Percentiles rank a stretch among this genome's conserved stretches.
These are phyloP conservation scores for Gossypium gossypioides DNA, from an alignment of 441 rosid species.

Conservation along the genomic window DNA sequence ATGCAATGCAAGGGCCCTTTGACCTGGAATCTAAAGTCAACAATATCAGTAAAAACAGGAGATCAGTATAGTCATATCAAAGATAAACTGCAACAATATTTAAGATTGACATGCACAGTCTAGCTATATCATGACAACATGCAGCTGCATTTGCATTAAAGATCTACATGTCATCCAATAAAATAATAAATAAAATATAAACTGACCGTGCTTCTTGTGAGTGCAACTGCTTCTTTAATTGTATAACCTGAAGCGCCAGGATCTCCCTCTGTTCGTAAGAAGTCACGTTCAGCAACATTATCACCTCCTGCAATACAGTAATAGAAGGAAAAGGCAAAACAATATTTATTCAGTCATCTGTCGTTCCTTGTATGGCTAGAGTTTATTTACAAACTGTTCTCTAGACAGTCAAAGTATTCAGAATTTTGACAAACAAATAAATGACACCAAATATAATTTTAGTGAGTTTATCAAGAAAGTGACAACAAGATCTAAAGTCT, in stretches of 20 bases:
- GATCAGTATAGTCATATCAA: not conserved
- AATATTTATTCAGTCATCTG: not conserved
- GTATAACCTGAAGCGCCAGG: slow-evolving; percentile 89
- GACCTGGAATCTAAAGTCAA: slow-evolving; percentile 70
- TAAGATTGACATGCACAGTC: not conserved
- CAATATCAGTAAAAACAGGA: slow-evolving; percentile 14
- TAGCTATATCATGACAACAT: not conserved
- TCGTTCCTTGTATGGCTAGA: not conserved
- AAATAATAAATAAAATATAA: slow-evolving; percentile 7
- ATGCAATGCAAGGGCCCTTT: slow-evolving; percentile 65
- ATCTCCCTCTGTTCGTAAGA: slow-evolving; percentile 81
- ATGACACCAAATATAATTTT: not conserved
- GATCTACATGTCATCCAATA: slow-evolving; percentile 11
- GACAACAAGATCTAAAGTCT: not conserved
- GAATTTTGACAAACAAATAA: not conserved
- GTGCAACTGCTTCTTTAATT: slow-evolving; percentile 73
- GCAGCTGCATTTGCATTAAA: not conserved
- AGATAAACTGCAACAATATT: not conserved
- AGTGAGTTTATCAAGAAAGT: not conserved
- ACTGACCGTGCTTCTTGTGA: slow-evolving; percentile 78
- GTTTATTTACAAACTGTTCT: not conserved
- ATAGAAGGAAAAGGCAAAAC: not conserved
- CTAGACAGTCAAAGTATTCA: not conserved
- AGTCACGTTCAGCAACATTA: slow-evolving; percentile 62
- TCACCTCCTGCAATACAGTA: slow-evolving; percentile 44